phyloP scores from a whole-genome alignment of 495 filamentous ascomycete genomes.

The Penicillium arizonense region DNA sequence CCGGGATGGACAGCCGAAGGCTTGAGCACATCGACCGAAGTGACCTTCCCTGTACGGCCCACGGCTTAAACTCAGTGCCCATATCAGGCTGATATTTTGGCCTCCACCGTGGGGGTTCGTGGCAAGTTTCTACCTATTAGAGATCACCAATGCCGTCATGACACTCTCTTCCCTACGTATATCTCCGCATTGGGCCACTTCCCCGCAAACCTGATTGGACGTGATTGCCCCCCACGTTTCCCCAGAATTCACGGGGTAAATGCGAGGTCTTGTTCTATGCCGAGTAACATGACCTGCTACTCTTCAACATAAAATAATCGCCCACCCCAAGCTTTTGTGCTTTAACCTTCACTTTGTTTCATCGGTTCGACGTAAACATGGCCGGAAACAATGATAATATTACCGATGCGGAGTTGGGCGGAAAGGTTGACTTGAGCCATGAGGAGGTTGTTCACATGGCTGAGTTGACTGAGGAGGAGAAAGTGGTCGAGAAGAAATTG shows the following conservation, averaged over 20 bases:
- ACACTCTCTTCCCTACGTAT: not conserved
- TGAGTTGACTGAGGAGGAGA: conserved; percentile 44
- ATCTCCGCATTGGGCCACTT: not conserved
- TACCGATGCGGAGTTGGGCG: conserved; percentile 38
- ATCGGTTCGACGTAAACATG: conserved; percentile 12
- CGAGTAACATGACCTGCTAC: not conserved
- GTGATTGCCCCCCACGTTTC: conserved; percentile 4
- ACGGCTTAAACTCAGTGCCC: not conserved
- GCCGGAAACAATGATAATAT: conserved; percentile 16
- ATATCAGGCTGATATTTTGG: not conserved
- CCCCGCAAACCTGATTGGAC: conserved; percentile 6
- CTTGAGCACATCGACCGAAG: not conserved
- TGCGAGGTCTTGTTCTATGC: not conserved
- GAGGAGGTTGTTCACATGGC: conserved; percentile 43
- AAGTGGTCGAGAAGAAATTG: conserved; percentile 46
- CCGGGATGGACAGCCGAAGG: not conserved
- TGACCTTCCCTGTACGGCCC: not conserved
- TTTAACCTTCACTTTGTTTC: not conserved
- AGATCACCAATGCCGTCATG: not conserved
- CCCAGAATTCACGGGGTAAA: conserved; percentile 4
- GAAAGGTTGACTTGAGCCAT: conserved; percentile 37
- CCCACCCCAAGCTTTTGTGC: not conserved
- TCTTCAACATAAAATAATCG: conserved; percentile 4
- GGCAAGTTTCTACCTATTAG: not conserved
- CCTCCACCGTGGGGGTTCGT: conserved; percentile 2